Evolutionary conservation across 129 eudicot species (phyloP).

Genomic region (Ambrosia artemisiifolia): DNA sequence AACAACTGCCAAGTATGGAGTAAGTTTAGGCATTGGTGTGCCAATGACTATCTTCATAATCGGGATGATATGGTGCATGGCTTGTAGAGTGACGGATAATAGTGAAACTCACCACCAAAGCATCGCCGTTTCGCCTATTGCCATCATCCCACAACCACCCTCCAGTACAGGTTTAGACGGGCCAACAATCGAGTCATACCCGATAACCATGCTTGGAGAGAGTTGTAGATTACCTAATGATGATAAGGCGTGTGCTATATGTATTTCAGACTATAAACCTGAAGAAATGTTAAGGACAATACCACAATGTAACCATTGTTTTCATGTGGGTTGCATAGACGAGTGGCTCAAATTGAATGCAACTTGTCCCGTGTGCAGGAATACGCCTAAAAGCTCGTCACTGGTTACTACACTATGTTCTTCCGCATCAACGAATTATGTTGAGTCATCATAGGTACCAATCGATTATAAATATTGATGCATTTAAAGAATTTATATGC

Average conservation of each 20-base stretch:
- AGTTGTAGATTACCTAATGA: slow-evolving; percentile 45
- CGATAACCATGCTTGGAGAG: slow-evolving; percentile 46
- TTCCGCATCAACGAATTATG: slow-evolving; percentile 15
- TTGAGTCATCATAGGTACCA: slow-evolving; percentile 12
- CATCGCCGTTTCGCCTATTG: slow-evolving; percentile 21
- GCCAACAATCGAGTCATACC: slow-evolving; percentile 51
- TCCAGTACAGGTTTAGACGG: slow-evolving; percentile 35
- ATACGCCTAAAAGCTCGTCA: slow-evolving; percentile 47
- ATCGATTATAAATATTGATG: slow-evolving; percentile 8
- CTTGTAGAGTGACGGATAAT: slow-evolving; percentile 2
- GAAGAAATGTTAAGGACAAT: slow-evolving; percentile 66
- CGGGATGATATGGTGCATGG: slow-evolving; percentile 18
- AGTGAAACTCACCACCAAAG: slow-evolving; percentile 16
- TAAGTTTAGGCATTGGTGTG: slow-evolving; percentile 34
- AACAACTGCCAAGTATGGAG: slow-evolving; percentile 30
- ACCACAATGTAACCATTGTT: slow-evolving; percentile 79
- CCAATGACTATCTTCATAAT: slow-evolving; percentile 8
- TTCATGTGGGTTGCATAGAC: slow-evolving; percentile 71
- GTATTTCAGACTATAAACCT: slow-evolving; percentile 70
- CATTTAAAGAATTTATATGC: not conserved
- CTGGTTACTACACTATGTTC: slow-evolving; percentile 38
- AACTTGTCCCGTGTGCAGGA: slow-evolving; percentile 78
- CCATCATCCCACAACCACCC: slow-evolving; percentile 26
- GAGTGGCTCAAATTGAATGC: slow-evolving; percentile 85
- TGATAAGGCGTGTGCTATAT: slow-evolving; percentile 61